Base-by-base conservation (phyloP, 768 basidiomycete species). In the Mrakia blollopis region DNA sequence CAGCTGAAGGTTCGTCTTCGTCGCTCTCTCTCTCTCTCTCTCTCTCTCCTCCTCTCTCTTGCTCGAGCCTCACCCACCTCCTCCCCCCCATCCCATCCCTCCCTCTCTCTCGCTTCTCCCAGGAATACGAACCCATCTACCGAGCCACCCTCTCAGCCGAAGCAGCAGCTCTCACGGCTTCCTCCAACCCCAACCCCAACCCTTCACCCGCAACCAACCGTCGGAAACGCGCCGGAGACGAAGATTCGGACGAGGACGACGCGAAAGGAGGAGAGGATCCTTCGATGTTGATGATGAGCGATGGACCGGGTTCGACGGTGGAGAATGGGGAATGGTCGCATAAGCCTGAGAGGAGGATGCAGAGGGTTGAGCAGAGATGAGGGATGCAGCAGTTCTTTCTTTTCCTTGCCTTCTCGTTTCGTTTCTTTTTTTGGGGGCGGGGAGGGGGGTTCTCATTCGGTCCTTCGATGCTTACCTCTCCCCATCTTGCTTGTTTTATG, bases 111-210 rank as follows among this genome's bases (percentile, higher is more conserved):
- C 3, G 16, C 47, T 18, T 50, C 47, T 11, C 62, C 16, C 80
- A 94, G 93, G 94, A 94, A 85, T 96, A 94, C 79, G 92, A 95
- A 83, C 91, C 93, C 6, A 96, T 96, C 81, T 92, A 94, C 82
- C 89, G 88, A 80, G 94, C 94, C 0, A 57, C 65, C 37, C 68
- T 74, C 21, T 50, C 61, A 5, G 65, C 65, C 65, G 65, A 71
- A 71, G 69, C 50, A 32, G 71, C 54, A 3, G 71, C 54, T 47
- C 50, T 54, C 60, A 3, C 75, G 25, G 23, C 52, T 63, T 13
- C 35, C 74, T 9, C 32, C 65, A n/a, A 52, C n/a, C 18, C 25
- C 30, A 28, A 8, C 23, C 21, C 63, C 47, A 37, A 47, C 21
- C 44, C n/a, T 14, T 9, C 44, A 44, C n/a, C n/a, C n/a, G 16